Evolutionary conservation across 805 yeast species (phyloP), one percentile per base, ranked within the genome.

Genomic region (Maudiozyma bulderi): DNA sequence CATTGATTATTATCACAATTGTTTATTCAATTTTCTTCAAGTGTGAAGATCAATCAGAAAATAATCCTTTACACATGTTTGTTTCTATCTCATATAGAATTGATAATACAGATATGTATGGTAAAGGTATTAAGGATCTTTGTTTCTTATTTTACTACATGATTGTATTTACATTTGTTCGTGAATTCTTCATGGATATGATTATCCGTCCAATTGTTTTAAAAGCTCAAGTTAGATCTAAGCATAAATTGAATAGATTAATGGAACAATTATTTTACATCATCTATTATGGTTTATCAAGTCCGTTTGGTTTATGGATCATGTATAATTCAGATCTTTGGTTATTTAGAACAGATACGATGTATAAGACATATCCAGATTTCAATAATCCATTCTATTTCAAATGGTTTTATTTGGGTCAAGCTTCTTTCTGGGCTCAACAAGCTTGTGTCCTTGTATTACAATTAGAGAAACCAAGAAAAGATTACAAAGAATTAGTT

Each of bases 401-500:
- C 72, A 93, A 93, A 71, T 66, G 80, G n/a, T 93, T 84, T 64
- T 93, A 93, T 66, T 73, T 93, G 53, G 81, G 86, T 40, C 98
- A 93, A 71, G 97, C 98, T 5, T 85, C 97, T 5, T 93, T 88
- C 68, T 93, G 99, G 99, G 81, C 89, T 26, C 99, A 93, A 71
- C 99, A 93, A 70, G 84, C 95, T 1, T 81, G 86, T 40, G 85
- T 93, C 34, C 73, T 93, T 54, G 70, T 81, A 43, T 73, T 93
- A 54, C 95, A 85, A 66, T 75, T 93, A 51, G 99, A 93, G 68
- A 87, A 87, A 66, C 98, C 96, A 50, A 78, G 99, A 67, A 90
- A 89, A 67, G 99, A 93, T 66, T 91, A 81, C 69, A 72, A 81
- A 58, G 99, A 93, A 68, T 76, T 93, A 51, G 86, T 90, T 37